Conservation (phyloP, 768 basidiomycete species). For the Tremella mesenterica region DNA sequence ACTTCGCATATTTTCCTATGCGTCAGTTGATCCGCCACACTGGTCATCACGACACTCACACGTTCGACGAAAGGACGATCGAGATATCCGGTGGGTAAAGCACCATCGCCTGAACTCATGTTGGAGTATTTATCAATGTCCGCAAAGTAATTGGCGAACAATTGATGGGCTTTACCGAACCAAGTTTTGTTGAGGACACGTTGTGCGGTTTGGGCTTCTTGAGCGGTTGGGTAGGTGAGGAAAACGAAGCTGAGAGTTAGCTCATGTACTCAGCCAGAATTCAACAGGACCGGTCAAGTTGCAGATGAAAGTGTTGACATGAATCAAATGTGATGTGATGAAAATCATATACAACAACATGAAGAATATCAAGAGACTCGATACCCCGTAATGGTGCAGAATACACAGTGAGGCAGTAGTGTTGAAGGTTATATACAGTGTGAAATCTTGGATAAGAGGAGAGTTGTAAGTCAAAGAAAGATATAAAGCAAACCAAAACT, state of each 20-base stretch:
- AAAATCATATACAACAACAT: no score
- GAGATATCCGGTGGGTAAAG: slow-evolving; percentile 39
- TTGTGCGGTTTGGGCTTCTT: slow-evolving; percentile 43
- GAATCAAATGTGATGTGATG: no score
- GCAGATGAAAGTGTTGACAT: slow-evolving; percentile 9
- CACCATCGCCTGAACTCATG: slow-evolving; percentile 47
- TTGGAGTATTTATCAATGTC: slow-evolving; percentile 77
- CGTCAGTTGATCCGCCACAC: slow-evolving; percentile 38
- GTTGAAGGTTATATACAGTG: slow-evolving; percentile 5
- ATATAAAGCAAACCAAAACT: slow-evolving; percentile 18
- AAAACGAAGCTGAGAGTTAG: slow-evolving; percentile 77
- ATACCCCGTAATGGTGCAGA: no score
- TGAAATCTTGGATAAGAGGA: no score
- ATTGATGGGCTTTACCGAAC: slow-evolving; percentile 79
- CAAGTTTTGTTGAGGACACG: slow-evolving; percentile 46
- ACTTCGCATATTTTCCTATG: slow-evolving; percentile 88
- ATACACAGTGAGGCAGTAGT: no score
- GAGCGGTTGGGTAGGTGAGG: slow-evolving; percentile 48
- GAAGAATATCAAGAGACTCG: no score
- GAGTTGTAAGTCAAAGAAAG: slow-evolving; percentile 2
- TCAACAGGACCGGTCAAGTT: no score
- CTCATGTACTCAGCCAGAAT: no score
- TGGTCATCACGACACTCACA: slow-evolving; percentile 5
- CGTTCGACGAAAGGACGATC: slow-evolving; percentile 38
- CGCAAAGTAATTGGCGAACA: slow-evolving; percentile 74